Evolutionary conservation across 139 green algal species (phyloP).

Genomic region (Volvox reticuliferus): DNA sequence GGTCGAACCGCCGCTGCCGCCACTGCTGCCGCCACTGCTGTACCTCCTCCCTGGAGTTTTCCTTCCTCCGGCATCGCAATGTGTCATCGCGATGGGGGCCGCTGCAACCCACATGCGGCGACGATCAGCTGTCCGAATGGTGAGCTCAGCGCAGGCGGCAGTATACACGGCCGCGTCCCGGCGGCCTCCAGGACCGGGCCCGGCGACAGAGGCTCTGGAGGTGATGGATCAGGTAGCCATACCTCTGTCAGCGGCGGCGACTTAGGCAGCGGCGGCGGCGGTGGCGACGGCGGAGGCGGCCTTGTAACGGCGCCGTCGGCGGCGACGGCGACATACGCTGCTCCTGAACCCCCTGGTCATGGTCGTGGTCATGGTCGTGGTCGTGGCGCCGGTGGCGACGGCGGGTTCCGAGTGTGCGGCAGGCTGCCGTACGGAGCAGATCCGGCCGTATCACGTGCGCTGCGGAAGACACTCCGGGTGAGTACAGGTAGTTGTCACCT

Average conservation of each 20-base stretch:
- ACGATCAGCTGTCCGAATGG: too few relatives aligned
- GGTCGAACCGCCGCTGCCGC: too few relatives aligned
- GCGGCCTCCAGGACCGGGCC: too few relatives aligned
- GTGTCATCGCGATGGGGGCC: too few relatives aligned
- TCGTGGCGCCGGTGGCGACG: background rate
- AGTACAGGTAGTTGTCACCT: background rate
- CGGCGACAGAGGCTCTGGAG: too few relatives aligned
- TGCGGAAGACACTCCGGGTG: slow-evolving; percentile 17
- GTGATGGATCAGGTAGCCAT: too few relatives aligned
- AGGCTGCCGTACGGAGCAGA: slow-evolving; percentile 11
- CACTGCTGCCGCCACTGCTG: too few relatives aligned
- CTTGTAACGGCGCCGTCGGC: background rate
- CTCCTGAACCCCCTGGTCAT: too few relatives aligned
- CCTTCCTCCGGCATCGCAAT: too few relatives aligned
- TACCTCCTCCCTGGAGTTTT: too few relatives aligned
- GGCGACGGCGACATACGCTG: background rate
- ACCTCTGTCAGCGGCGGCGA: background rate
- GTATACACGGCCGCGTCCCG: too few relatives aligned
- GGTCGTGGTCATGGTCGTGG: background rate
- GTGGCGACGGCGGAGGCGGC: background rate
- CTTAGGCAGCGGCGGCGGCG: background rate
- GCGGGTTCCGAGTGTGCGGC: background rate
- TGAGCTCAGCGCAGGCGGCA: background rate
- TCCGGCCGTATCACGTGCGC: background rate
- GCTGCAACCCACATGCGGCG: too few relatives aligned